phyloP scores from a whole-genome alignment of 1,139 yeast genomes.

The Zhuliangozyma parablackwelliae region DNA sequence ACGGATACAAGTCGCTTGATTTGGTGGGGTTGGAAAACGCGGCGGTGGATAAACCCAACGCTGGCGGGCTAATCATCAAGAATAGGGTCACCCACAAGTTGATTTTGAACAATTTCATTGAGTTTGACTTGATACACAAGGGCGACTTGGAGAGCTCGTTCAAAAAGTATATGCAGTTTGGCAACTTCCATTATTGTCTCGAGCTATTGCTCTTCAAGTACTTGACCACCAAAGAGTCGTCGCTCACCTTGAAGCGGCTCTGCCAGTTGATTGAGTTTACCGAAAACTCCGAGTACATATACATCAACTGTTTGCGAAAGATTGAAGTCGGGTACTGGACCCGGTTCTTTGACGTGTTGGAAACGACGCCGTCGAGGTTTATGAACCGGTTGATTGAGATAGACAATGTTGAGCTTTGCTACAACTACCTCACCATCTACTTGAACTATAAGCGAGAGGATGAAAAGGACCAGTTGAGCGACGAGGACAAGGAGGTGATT shows the following conservation, averaged over 20 bases:
- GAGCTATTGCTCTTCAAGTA: conserved; percentile 37
- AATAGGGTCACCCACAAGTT: conserved; percentile 28
- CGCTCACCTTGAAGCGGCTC: conserved; percentile 17
- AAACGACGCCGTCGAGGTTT: conserved; percentile 35
- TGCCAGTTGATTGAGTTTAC: conserved; percentile 26
- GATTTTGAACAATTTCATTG: conserved; percentile 36
- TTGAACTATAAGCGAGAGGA: conserved; percentile 37
- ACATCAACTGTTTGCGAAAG: conserved; percentile 40
- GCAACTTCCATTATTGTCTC: conserved; percentile 34
- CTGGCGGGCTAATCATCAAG: conserved; percentile 17
- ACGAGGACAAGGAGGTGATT: conserved; percentile 30
- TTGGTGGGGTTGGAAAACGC: conserved; percentile 33
- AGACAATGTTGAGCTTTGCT: conserved; percentile 37
- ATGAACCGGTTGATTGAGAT: conserved; percentile 33
- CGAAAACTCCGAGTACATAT: conserved; percentile 28
- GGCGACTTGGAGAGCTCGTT: conserved; percentile 15
- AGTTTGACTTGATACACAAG: conserved; percentile 30
- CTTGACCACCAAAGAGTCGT: conserved; percentile 18
- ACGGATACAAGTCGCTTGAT: conserved; percentile 16
- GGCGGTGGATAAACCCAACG: conserved; percentile 15
- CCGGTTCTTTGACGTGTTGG: conserved; percentile 29
- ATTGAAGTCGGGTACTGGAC: conserved; percentile 42
- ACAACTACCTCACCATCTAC: conserved; percentile 39
- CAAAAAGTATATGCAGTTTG: conserved; percentile 24
- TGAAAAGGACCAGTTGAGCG: conserved; percentile 21